Evolutionary conservation across 257 asterid species (phyloP), one percentile per base, ranked within the genome.

Genomic region (Perilla frutescens): DNA sequence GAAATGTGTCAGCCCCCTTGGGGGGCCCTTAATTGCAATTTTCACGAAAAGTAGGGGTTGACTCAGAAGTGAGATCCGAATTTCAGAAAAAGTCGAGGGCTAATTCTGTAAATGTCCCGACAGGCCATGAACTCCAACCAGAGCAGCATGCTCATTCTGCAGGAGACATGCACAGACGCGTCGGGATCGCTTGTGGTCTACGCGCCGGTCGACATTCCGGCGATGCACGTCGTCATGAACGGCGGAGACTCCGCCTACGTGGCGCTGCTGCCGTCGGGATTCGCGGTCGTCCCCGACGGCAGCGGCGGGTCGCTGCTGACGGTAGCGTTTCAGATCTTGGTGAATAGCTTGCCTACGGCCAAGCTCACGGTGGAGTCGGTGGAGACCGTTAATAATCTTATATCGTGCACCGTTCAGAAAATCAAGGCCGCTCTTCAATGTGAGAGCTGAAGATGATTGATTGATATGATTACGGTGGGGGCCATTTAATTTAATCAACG

Each of bases 131-230:
- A 83, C 79, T 10, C 92, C 1, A 88, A 84, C 82, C 98, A 92
- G 81, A 90, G 92, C 74, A 90, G 92, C 77, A 92, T 92, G 96
- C 79, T 92, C 70, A 90, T 92, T 66, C 96, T 92, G 8, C 96
- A 92, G 78, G 98, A 92, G 76, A 92, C 98, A 0, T 83, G 96
- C 85, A 84, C 84, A 62, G 96, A 90, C 84, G 84, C 92, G 41
- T 84, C 96, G 10, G 96, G 96, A 12, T 86, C 97, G 80, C 96
- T 88, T 71, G 96, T 90, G 12, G 98, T 93, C 40, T 93, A 93
- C 87, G 98, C 98, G 64, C 97, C 98, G 7, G 97, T 93, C n/a
- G 98, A 93, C 77, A 91, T 93, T 15, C 98, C 96, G 15, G 96
- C 96, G 8, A 88, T 93, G 98, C 93, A 89, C 70, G 89, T 84